phyloP scores from a whole-genome alignment of 768 basidiomycete species.

The Boletus rubropictus region DNA sequence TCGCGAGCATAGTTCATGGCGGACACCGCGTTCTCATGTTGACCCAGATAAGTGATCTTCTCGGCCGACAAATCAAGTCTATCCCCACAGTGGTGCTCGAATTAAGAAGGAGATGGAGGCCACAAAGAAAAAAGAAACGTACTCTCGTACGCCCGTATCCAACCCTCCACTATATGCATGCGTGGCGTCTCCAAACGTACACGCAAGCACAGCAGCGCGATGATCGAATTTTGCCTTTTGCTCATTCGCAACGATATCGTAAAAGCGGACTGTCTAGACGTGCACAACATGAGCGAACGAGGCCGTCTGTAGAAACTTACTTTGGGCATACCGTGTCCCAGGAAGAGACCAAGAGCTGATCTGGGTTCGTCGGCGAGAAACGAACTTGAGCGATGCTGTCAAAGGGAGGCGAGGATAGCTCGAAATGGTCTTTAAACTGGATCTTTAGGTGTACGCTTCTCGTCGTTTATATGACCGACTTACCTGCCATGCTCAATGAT shows the following conservation, averaged over 20 bases:
- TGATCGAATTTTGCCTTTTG: constrained; percentile 82
- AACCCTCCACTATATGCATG: constrained; percentile 83
- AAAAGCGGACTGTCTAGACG: constrained; percentile 53
- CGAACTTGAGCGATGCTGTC: constrained; percentile 79
- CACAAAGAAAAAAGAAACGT: not conserved
- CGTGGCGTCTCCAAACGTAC: constrained; percentile 59
- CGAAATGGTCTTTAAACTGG: constrained; percentile 30
- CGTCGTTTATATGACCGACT: not conserved
- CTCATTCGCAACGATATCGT: constrained; percentile 52
- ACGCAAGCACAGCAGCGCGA: constrained; percentile 82
- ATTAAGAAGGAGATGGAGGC: not conserved
- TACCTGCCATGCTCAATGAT: constrained; percentile 14
- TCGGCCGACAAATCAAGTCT: constrained; percentile 73
- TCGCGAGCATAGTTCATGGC: constrained; percentile 65
- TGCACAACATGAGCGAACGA: constrained; percentile 30
- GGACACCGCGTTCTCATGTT: constrained; percentile 76
- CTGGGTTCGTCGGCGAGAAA: constrained; percentile 76
- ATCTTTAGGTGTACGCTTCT: not conserved
- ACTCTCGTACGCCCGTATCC: constrained; percentile 81
- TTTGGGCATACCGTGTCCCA: constrained; percentile 70
- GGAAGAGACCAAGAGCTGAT: constrained; percentile 75
- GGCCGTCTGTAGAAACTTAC: not conserved
- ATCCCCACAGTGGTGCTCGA: not conserved
- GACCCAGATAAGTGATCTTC: constrained; percentile 67
- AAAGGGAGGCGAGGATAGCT: constrained; percentile 65